Evolutionary conservation across 2,329 filamentous ascomycete genomes (phyloP).

Genomic region (Talaromyces sp.): DNA sequence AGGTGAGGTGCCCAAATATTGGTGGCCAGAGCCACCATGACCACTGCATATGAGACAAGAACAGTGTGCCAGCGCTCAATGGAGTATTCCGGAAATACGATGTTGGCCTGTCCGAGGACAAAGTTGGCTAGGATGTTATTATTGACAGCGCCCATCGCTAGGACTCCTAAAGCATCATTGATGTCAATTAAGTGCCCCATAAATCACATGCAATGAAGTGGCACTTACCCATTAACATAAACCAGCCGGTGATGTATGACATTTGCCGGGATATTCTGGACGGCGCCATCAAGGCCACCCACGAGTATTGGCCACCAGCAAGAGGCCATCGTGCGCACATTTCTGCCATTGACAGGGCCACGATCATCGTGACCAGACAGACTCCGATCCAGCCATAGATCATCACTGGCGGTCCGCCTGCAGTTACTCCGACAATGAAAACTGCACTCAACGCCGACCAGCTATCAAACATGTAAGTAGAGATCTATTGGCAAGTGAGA

Average conservation of each 20-base stretch:
- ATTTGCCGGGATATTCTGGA: slow-evolving; percentile 39
- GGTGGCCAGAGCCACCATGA: slow-evolving; percentile 38
- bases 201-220: not conserved
- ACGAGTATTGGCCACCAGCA: slow-evolving; percentile 54
- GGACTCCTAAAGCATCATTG: slow-evolving; percentile 29
- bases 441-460: slow-evolving; percentile 55
- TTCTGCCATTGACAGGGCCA: slow-evolving; percentile 56
- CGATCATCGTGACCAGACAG: slow-evolving; percentile 46
- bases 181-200: not conserved
- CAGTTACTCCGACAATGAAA: slow-evolving; percentile 51
- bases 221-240: slow-evolving; percentile 42
- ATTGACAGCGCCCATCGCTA: slow-evolving; percentile 52
- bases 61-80: slow-evolving; percentile 56
- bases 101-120: slow-evolving; percentile 50
- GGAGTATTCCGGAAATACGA: slow-evolving; percentile 46
- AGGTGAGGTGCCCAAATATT: slow-evolving; percentile 49
- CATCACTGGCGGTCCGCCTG: slow-evolving; percentile 56
- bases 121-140: slow-evolving; percentile 53
- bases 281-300: slow-evolving; percentile 54
- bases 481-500: not conserved
- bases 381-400: slow-evolving; percentile 54
- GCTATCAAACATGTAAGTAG: slow-evolving; percentile 14
- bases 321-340: slow-evolving; percentile 55
- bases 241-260: slow-evolving; percentile 46
- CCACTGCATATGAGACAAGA: slow-evolving; percentile 48